These are phyloP conservation scores for Zea luxurians DNA, from an alignment of 176 grass and related monocot species.

Conservation along the genomic window DNA sequence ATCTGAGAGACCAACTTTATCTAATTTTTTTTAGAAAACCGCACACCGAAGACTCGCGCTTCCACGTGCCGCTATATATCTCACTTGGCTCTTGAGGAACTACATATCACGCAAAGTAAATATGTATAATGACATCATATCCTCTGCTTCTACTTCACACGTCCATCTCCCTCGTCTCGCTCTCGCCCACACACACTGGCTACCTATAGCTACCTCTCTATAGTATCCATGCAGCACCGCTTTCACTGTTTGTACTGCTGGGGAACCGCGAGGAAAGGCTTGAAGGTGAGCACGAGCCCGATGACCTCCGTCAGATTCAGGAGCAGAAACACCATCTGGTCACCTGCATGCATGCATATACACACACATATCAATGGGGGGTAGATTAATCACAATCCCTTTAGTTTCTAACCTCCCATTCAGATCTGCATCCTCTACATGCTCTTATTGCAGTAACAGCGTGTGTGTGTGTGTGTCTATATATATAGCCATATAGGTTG, in stretches of 20 bases:
- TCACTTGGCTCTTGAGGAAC: no score
- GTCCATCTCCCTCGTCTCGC: background rate
- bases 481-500: no score
- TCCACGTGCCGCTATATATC: no score
- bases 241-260: background rate
- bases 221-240: background rate
- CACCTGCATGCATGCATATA: constrained; percentile 3
- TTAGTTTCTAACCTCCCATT: background rate
- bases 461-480: no score
- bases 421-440: background rate
- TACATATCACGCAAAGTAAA: no score
- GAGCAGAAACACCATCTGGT: constrained; percentile 47
- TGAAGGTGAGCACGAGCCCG: constrained; percentile 44
- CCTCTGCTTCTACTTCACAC: no score
- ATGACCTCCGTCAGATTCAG: constrained; percentile 38
- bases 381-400: background rate
- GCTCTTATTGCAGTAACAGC: background rate
- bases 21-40: no score
- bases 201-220: background rate
- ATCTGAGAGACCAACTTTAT: no score
- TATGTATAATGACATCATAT: no score
- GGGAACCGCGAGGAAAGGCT: constrained; percentile 47
- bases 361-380: background rate
- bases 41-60: no score
- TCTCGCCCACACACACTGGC: background rate